phyloP scores from a whole-genome alignment of 2,329 filamentous ascomycete genomes.

The Trichoderma afroharzianum region DNA sequence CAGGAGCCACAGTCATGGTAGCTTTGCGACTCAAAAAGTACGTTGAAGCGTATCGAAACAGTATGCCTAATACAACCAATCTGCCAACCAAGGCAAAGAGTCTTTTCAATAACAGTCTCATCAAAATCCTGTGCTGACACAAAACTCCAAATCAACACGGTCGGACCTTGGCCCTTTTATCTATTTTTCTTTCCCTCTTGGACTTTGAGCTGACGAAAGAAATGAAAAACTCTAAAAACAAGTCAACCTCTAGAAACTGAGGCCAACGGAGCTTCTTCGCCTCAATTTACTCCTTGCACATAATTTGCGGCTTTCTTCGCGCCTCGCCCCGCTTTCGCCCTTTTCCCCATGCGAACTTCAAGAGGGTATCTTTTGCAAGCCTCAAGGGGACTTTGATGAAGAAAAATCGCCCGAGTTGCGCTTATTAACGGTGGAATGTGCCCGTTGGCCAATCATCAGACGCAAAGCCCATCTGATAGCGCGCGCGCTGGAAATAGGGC shows the following conservation, averaged over 20 bases:
- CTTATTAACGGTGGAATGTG: background rate
- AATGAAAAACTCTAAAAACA: background rate
- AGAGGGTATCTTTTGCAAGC: background rate
- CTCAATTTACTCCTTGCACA: background rate
- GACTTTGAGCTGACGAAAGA: background rate
- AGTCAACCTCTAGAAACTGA: background rate
- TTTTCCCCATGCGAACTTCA: background rate
- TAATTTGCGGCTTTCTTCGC: background rate
- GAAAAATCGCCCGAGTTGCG: background rate
- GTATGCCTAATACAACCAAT: background rate
- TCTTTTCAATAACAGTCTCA: slow-evolving; percentile 18
- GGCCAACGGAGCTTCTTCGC: background rate
- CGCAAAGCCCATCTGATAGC: background rate
- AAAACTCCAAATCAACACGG: background rate
- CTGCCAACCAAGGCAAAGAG: slow-evolving; percentile 7
- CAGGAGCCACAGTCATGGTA: slow-evolving; percentile 41
- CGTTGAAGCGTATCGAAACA: slow-evolving; percentile 15
- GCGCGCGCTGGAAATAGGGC: background rate
- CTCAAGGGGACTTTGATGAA: background rate
- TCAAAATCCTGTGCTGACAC: background rate
- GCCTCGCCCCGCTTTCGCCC: background rate
- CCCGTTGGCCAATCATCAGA: background rate
- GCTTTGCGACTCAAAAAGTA: slow-evolving; percentile 15
- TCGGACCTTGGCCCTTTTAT: background rate
- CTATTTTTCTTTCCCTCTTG: background rate